Base-by-base conservation (phyloP, 1,139 yeast genomes). In the Entelexis sorbosivorans region DNA sequence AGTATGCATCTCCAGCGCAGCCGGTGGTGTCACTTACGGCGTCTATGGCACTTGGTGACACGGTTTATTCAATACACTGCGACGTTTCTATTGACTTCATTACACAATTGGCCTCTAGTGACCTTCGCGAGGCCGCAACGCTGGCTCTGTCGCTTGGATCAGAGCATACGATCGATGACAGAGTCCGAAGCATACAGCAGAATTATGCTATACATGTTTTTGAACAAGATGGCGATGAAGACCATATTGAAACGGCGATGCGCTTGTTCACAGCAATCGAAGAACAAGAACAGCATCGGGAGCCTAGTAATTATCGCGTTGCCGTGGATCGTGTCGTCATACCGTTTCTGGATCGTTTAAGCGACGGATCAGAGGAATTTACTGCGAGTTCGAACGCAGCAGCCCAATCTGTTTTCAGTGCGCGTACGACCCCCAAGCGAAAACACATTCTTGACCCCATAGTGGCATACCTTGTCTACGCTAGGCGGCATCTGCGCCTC, bases 381-480 rank as follows among this genome's bases (percentile, higher is more conserved):
- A 35, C 17, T 3, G 10, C 35, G 17, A 28, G 24, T 32, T 22
- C 42, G 9, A 24, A 28, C 10, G 38, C 36, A 2, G 19, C 50
- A 9, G 20, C 28, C 3, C 31, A 35, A 17, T 53, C 52, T 4
- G 16, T 47, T n/a, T 35, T 36, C 42, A 54, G 51, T 20, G 40
- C 24, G 10, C 36, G 39, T n/a, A 43, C 44, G 8, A 17, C 38
- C 14, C 31, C n/a, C 7, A 43, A 24, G 20, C 47, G 44, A 14
- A 39, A 48, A 14, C 56, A 52, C 14, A 38, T 46, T 1, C 35
- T 55, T 33, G 56, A 55, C 48, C 72, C 76, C 36, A 68, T 79
- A 35, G 72, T 81, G 5, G 74, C 81, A 1, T 85, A 71, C 61
- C 64, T 77, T 32, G 72, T 76, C 2, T 80, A 76, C 53, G 67